Conservation (phyloP, 192 early-diverging fungal species). For the Coemansia sp. region DNA sequence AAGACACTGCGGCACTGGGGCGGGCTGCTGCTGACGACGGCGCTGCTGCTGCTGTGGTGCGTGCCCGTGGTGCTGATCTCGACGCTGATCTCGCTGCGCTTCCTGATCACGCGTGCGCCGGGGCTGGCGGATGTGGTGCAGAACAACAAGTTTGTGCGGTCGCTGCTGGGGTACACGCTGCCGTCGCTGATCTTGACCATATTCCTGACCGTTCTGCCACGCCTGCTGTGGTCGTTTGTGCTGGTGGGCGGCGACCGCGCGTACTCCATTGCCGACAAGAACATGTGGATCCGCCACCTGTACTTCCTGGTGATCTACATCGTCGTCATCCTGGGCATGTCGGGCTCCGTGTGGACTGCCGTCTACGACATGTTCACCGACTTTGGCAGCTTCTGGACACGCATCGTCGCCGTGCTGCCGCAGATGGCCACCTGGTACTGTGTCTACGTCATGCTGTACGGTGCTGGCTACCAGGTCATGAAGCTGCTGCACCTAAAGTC, state of each 20-base stretch:
- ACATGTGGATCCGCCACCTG: conserved; percentile 62
- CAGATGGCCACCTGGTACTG: conserved; percentile 77
- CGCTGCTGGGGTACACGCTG: conserved; percentile 66
- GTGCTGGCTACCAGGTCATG: conserved; percentile 64
- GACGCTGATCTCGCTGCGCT: conserved; percentile 65
- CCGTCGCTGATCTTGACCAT: conserved; percentile 72
- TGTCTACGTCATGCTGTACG: conserved; percentile 72
- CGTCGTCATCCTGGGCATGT: conserved; percentile 69
- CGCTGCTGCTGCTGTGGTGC: conserved; percentile 74
- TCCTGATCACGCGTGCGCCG: conserved; percentile 61
- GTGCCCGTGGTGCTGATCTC: conserved; percentile 68
- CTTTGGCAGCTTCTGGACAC: conserved; percentile 58
- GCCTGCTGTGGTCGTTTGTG: conserved; percentile 57
- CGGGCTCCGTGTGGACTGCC: conserved; percentile 63
- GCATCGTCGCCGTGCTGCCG: conserved; percentile 65
- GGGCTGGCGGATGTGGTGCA: conserved; percentile 59
- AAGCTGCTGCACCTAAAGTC: conserved; percentile 67
- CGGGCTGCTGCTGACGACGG: conserved; percentile 58
- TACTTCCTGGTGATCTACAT: conserved; percentile 77
- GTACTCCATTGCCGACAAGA: conserved; percentile 38
- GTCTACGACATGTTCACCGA: conserved; percentile 66
- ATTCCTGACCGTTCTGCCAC: conserved; percentile 69
- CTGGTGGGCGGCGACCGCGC: conserved; percentile 48
- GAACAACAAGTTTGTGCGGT: conserved; percentile 59
- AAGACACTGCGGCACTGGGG: conserved; percentile 57